Conservation (phyloP, 2,329 filamentous ascomycete genomes). For the Pseudogymnoascus sp. region DNA sequence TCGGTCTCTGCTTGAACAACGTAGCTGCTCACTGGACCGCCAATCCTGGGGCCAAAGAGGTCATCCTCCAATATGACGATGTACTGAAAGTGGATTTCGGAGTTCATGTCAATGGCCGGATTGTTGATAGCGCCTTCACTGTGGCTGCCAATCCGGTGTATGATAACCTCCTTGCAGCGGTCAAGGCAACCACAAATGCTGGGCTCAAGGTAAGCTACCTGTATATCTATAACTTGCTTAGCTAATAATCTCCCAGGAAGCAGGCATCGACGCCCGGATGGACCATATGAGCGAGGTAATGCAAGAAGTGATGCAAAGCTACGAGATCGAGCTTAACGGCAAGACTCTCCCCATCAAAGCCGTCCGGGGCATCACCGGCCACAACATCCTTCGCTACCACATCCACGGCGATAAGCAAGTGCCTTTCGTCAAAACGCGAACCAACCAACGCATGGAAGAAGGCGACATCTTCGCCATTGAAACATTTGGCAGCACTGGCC, state of each 20-base stretch:
- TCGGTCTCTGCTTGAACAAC: slow-evolving; percentile 45
- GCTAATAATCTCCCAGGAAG: slow-evolving; percentile 25
- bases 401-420: slow-evolving; percentile 50
- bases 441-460: slow-evolving; percentile 47
- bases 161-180: slow-evolving; percentile 64
- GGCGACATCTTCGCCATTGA: slow-evolving; percentile 51
- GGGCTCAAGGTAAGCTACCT: slow-evolving; percentile 25
- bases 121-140: slow-evolving; percentile 76
- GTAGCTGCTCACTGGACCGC: slow-evolving; percentile 48
- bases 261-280: slow-evolving; percentile 47
- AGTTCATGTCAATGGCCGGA: slow-evolving; percentile 71
- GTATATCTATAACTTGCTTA: not conserved
- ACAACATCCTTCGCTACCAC: slow-evolving; percentile 44
- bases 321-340: slow-evolving; percentile 47
- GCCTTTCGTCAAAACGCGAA: slow-evolving; percentile 43
- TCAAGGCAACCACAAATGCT: slow-evolving; percentile 65
- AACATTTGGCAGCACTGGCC: slow-evolving; percentile 48
- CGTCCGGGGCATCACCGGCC: slow-evolving; percentile 45
- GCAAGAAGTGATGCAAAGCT: slow-evolving; percentile 55
- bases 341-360: slow-evolving; percentile 46
- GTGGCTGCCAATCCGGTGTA: slow-evolving; percentile 67
- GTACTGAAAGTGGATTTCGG: slow-evolving; percentile 80
- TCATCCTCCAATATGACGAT: slow-evolving; percentile 61
- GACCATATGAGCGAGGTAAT: slow-evolving; percentile 48
- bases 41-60: slow-evolving; percentile 55